Percentiles rank a stretch among this genome's conserved stretches.
Conservation (phyloP, 306 rosid species). For the Arachis hypogaea region DNA sequence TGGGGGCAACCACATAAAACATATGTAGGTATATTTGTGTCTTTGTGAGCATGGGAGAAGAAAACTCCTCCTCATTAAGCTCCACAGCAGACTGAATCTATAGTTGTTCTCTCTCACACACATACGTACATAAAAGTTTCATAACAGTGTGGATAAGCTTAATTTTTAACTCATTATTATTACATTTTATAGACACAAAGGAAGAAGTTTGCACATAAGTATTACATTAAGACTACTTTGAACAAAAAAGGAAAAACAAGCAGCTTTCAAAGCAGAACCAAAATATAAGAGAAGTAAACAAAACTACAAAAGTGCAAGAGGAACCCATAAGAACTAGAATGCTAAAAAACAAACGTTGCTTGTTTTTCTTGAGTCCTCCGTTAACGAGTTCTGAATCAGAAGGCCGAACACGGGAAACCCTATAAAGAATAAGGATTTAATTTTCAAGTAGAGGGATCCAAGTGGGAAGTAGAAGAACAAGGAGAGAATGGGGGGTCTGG, state of each 20-base stretch:
- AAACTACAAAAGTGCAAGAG: neutral
- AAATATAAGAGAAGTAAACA: neutral
- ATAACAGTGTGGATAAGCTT: neutral
- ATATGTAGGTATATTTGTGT: too few relatives aligned
- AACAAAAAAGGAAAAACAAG: slow-evolving; percentile 6
- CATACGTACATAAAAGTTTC: neutral
- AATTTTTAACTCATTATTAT: slow-evolving; percentile 1
- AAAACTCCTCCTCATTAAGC: too few relatives aligned
- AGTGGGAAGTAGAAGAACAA: neutral
- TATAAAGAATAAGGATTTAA: neutral
- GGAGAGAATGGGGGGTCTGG: slow-evolving; percentile 25
- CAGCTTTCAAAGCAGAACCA: slow-evolving; percentile 3
- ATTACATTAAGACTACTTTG: neutral
- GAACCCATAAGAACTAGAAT: neutral
- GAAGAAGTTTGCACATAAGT: neutral
- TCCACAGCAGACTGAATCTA: too few relatives aligned
- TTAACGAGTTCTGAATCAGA: slow-evolving; percentile 36
- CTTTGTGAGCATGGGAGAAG: too few relatives aligned
- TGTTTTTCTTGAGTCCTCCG: slow-evolving; percentile 69
- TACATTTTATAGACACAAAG: neutral
- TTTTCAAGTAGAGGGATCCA: neutral
- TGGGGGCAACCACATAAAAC: neutral
- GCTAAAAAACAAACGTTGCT: slow-evolving; percentile 52
- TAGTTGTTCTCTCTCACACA: neutral
- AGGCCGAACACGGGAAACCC: neutral